Evolutionary conservation across 2,329 filamentous ascomycete genomes (phyloP).

Genomic region (Tolypocladium inflatum): DNA sequence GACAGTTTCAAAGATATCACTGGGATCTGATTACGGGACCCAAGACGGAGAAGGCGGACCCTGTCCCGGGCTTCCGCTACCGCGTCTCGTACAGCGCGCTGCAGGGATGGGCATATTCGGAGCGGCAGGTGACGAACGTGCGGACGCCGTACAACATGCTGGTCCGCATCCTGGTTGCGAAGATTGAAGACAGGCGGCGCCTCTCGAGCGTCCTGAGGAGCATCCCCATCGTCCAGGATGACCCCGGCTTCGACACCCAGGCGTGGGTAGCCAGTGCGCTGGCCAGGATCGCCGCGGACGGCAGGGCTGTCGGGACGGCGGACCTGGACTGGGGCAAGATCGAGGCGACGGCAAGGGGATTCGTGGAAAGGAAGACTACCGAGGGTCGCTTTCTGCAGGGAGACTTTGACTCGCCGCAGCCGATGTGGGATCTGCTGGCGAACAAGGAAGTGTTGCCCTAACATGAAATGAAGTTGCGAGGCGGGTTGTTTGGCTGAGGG

Average conservation of each 20-base stretch:
- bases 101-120: background rate
- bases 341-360: background rate
- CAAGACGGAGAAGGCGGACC: background rate
- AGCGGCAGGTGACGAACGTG: background rate
- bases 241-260: background rate
- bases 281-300: background rate
- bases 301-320: background rate
- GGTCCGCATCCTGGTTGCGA: background rate
- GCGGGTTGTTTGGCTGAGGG: background rate
- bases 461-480: background rate
- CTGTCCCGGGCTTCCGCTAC: background rate
- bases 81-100: background rate
- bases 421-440: background rate
- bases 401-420: background rate
- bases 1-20: background rate
- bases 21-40: background rate
- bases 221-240: background rate
- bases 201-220: background rate
- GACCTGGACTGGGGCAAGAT: background rate
- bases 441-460: background rate
- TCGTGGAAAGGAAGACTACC: background rate
- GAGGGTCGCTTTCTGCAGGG: background rate
- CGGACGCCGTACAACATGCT: background rate
- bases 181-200: background rate
- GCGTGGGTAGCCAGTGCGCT: background rate